Conservation (phyloP, 352 stramenopile genomes). For the Phytopythium delawarense region DNA sequence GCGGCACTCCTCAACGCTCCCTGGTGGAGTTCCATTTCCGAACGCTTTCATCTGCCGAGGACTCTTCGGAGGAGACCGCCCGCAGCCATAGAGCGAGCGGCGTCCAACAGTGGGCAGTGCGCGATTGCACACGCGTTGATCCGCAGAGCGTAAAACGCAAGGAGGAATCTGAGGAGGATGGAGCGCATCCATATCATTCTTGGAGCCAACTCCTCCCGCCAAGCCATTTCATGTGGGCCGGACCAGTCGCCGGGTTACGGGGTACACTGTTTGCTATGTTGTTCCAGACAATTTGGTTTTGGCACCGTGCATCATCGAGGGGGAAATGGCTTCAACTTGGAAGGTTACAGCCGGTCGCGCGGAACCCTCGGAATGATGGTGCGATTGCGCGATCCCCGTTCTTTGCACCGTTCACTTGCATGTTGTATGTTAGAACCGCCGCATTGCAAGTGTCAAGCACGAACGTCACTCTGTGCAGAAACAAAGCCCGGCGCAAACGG, state of each 20-base stretch:
- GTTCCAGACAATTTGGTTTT: neutral
- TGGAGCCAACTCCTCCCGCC: neutral
- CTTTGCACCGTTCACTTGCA: neutral
- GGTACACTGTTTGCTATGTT: neutral
- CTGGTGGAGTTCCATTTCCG: neutral
- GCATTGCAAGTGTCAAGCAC: neutral
- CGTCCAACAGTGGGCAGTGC: neutral
- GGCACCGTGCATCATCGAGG: neutral
- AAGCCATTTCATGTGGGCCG: neutral
- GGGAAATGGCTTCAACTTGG: neutral
- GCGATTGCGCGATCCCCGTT: neutral
- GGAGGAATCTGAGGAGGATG: conserved; percentile 1
- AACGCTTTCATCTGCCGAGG: neutral
- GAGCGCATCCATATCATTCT: neutral
- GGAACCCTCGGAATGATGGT: neutral
- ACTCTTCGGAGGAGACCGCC: neutral
- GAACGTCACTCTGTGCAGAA: conserved; percentile 2
- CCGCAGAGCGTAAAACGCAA: neutral
- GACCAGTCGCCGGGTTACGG: neutral
- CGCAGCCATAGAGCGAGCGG: neutral
- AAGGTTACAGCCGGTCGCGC: neutral
- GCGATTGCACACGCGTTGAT: neutral
- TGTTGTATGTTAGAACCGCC: neutral
- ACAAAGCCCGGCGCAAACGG: neutral
- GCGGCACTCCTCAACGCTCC: neutral